Evolutionary conservation across 805 yeast genomes (phyloP).

Genomic region (Nakazawaea anatomiae): DNA sequence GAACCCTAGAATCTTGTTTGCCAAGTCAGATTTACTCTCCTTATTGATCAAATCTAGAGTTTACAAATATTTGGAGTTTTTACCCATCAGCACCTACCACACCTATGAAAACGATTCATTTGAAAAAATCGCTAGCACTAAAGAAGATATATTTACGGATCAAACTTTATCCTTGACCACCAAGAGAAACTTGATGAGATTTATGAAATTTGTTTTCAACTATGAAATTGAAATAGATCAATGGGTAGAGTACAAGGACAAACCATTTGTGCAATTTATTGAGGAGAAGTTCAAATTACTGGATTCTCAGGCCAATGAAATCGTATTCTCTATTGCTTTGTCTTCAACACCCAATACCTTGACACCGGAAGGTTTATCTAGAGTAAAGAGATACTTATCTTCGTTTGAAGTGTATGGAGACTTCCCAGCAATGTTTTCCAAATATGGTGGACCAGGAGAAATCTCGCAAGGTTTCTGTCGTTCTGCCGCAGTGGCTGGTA

Average conservation of each 20-base stretch:
- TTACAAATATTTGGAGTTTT: conserved; percentile 87
- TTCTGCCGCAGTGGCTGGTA: conserved; percentile 97
- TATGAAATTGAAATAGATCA: conserved; percentile 56
- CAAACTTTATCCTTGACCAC: conserved; percentile 68
- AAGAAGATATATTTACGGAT: conserved; percentile 91
- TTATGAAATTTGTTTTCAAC: conserved; percentile 77
- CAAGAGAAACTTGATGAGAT: conserved; percentile 84
- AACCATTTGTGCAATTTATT: conserved; percentile 56
- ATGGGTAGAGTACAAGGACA: conserved; percentile 50
- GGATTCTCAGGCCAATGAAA: conserved; percentile 71
- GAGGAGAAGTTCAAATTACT: conserved; percentile 63
- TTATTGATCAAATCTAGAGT: conserved; percentile 80
- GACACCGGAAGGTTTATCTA: conserved; percentile 70
- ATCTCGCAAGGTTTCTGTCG: conserved; percentile 95
- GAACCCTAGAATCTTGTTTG: conserved; percentile 82
- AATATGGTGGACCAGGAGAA: conserved; percentile 96
- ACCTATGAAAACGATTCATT: conserved; percentile 91
- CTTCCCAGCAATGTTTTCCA: conserved; percentile 87
- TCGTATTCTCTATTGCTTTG: conserved; percentile 81
- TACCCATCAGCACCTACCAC: conserved; percentile 82
- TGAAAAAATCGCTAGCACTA: conserved; percentile 78
- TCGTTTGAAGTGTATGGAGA: conserved; percentile 91
- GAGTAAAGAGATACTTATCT: conserved; percentile 76
- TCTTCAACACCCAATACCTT: conserved; percentile 54
- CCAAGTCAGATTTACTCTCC: conserved; percentile 80